Evolutionary conservation across 306 rosid species (phyloP), one percentile per base, ranked within the genome.

Genomic region (Cicer chorassanicum): DNA sequence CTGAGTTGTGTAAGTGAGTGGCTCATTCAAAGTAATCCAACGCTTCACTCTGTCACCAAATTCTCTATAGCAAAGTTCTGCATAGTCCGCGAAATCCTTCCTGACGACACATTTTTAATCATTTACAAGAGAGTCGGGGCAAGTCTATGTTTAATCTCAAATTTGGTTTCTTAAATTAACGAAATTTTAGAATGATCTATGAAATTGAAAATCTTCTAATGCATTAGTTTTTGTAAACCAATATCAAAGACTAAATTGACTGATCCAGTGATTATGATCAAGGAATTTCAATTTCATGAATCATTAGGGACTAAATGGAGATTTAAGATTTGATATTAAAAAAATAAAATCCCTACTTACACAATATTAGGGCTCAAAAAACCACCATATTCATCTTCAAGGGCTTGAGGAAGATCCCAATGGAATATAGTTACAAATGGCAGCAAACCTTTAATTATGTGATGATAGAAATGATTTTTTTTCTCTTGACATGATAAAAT

Each of bases 11-110:
- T 45, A 72, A 7, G 75, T 75, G 36, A 19, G 6, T 51, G 93
- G 93, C 50, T 89, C 89, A 40, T 89, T 89, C 21, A 87, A 5
- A n/a, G 93, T 87, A 43, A 80, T 62, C 91, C 91, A 89, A 15
- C 74, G 34, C 69, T 87, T 89, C 43, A 89, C 91, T 45, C 84
- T 80, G 38, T 89, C 89, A 2, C 93, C 93, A 83, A 87, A 89
- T 60, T 80, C 81, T 70, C 55, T 85, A 34, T 15, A 87, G 75
- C 93, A 89, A 0, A 89, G 6, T 9, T 89, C 85, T 43, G 85
- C 84, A 16, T 81, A 89, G 65, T 89, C 80, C 44, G 41, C 9
- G 19, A 70, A 89, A 16, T 89, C 88, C 64, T 76, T 48, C 65
- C 88, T 88, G 65, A 36, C 38, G 24, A 6, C 15, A 68, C 8